phyloP scores from a whole-genome alignment of 495 filamentous ascomycete genomes.

The Poronia punctata region DNA sequence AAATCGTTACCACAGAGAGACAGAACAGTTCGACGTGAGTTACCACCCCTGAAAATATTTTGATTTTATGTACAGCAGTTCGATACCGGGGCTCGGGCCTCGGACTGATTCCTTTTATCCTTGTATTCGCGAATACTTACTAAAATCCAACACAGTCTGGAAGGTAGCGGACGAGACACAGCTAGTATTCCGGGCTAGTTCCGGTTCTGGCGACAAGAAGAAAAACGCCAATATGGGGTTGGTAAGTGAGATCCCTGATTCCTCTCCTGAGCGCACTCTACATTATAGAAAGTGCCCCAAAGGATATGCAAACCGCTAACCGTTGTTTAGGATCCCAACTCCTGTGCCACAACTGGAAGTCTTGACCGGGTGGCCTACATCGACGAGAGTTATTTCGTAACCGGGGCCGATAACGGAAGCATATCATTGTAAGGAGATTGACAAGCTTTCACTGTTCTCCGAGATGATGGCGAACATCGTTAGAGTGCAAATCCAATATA shows the following conservation, averaged over 20 bases:
- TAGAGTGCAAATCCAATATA: too few species aligned
- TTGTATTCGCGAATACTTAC: not conserved
- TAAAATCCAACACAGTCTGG: slow-evolving; percentile 51
- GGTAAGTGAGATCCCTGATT: slow-evolving; percentile 3
- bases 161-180: slow-evolving; percentile 95
- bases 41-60: not conserved
- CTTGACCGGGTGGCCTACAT: slow-evolving; percentile 86
- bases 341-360: slow-evolving; percentile 62
- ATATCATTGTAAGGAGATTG: slow-evolving; percentile 58
- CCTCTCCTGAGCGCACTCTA: not conserved
- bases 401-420: slow-evolving; percentile 82
- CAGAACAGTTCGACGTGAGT: slow-evolving; percentile 64
- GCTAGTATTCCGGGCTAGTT: slow-evolving; percentile 83
- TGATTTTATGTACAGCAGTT: not conserved
- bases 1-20: slow-evolving; percentile 68
- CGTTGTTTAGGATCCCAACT: slow-evolving; percentile 30
- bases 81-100: too few species aligned
- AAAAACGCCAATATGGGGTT: slow-evolving; percentile 19
- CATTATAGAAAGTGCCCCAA: too few species aligned
- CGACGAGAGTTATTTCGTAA: slow-evolving; percentile 85
- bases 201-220: slow-evolving; percentile 51
- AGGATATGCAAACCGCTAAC: too few species aligned
- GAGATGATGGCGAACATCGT: too few species aligned
- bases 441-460: too few species aligned
- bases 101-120: too few species aligned